Evolutionary conservation across 1,284 basidiomycete species (phyloP).

Genomic region (Malassezia sp.): DNA sequence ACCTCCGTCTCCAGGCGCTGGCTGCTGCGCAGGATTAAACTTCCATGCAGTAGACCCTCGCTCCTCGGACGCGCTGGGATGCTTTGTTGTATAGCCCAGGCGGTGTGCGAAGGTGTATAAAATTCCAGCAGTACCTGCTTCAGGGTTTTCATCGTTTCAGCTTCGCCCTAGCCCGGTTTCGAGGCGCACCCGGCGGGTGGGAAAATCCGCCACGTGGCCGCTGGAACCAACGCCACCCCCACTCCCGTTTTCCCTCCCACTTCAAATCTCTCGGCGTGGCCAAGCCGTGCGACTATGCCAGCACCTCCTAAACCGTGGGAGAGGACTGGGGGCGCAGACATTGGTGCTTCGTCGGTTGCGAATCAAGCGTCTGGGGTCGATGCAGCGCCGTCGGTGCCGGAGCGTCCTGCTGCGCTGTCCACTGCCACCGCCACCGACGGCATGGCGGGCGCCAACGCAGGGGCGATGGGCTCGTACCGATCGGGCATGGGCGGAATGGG

Average conservation of each 20-base stretch:
- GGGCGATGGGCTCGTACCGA: background rate
- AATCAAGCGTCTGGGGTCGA: constrained; percentile 4
- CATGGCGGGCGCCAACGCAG: background rate
- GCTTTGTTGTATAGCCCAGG: background rate
- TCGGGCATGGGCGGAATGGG: constrained; percentile 18
- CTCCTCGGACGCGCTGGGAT: too few relatives aligned
- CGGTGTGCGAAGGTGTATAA: constrained; percentile 2
- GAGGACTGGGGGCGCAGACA: constrained; percentile 25
- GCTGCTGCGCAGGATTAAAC: constrained; percentile 43
- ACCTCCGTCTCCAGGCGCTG: constrained; percentile 42
- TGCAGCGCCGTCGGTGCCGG: constrained; percentile 33
- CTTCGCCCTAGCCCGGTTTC: too few relatives aligned
- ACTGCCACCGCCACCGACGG: constrained; percentile 3
- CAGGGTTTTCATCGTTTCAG: too few relatives aligned
- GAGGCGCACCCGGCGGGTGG: too few relatives aligned
- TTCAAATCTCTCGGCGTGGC: too few relatives aligned
- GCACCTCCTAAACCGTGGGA: constrained; percentile 47
- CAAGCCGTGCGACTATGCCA: constrained; percentile 26
- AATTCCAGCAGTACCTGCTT: background rate
- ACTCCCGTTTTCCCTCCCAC: too few relatives aligned
- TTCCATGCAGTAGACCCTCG: too few relatives aligned
- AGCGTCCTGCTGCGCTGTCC: constrained; percentile 32
- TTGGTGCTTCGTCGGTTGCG: constrained; percentile 14
- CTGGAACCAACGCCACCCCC: background rate
- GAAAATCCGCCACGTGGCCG: background rate